Base-by-base conservation (phyloP, 305 asterid species). In the Fraxinus sp. region DNA sequence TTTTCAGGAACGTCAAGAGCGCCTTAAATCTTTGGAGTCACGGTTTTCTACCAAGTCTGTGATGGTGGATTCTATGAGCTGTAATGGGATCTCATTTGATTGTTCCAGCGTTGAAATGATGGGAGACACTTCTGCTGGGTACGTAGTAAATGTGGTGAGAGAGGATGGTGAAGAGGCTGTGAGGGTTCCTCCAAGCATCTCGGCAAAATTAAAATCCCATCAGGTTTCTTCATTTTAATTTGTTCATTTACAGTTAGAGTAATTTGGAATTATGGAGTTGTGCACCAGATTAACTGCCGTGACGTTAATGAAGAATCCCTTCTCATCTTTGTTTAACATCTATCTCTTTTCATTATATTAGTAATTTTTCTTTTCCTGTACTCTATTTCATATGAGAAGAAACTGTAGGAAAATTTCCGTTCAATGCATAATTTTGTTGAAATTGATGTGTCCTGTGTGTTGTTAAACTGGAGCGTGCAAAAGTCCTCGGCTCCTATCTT, bases 101-200 rank as follows among this genome's bases (percentile, higher is more conserved):
- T 89, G 93, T 80, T 85, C 90, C 79, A 91, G 90, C 83, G 81
- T 84, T 32, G 97, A 91, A 84, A 87, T 94, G 88, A 89, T 93
- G 68, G 97, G 97, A 39, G 98, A 94, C 89, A 64, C 88, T 82
- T 86, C 91, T 85, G 90, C 91, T 46, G 99, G 99, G 49, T 96
- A 90, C 83, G 89, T 96, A 84, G 88, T 96, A 80, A 96, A 96
- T 84, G 97, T 94, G 85, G 98, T 92, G 86, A 94, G 98, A 85
- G 99, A 96, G 84, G 98, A 93, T 77, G 98, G 94, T 80, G 99
- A 96, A 91, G 97, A 92, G 86, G 94, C 97, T 44, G 94, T 96
- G 57, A 89, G 97, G 88, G 91, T 96, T 86, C 99, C 98, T 80
- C 95, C 97, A 57, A 96, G 98, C 93, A 91, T 93, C 87, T 94